phyloP scores from a whole-genome alignment of 2,329 filamentous ascomycete species.

The Penicillium sp. region DNA sequence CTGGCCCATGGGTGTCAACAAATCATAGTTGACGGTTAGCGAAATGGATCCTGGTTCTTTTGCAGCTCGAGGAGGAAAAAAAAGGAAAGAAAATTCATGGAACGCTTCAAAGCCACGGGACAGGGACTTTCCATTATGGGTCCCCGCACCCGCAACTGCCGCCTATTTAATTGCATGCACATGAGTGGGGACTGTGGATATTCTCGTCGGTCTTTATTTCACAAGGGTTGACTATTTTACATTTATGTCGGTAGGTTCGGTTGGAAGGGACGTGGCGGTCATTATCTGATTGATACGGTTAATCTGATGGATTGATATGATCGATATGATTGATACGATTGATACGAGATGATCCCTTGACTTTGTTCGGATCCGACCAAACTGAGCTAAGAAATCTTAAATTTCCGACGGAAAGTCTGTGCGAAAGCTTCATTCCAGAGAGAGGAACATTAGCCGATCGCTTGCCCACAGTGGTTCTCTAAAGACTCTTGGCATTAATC shows the following conservation, averaged over 20 bases:
- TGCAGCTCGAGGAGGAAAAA: background rate
- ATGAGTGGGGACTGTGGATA: background rate
- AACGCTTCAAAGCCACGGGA: background rate
- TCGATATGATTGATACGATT: slow-evolving; percentile 6
- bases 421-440: background rate
- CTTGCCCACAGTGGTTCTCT: background rate
- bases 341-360: background rate
- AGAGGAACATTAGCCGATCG: background rate
- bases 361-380: background rate
- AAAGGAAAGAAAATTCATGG: background rate
- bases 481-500: background rate
- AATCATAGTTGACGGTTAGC: background rate
- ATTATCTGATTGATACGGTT: slow-evolving; percentile 9
- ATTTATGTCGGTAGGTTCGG: background rate
- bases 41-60: background rate
- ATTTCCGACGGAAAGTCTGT: background rate
- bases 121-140: background rate
- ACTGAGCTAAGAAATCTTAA: background rate
- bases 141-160: slow-evolving; percentile 5
- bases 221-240: too few species aligned
- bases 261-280: background rate
- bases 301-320: slow-evolving; percentile 12
- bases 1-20: background rate
- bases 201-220: background rate
- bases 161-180: background rate